phyloP scores from a whole-genome alignment of 768 basidiomycete genomes.

The Boletus sp. region DNA sequence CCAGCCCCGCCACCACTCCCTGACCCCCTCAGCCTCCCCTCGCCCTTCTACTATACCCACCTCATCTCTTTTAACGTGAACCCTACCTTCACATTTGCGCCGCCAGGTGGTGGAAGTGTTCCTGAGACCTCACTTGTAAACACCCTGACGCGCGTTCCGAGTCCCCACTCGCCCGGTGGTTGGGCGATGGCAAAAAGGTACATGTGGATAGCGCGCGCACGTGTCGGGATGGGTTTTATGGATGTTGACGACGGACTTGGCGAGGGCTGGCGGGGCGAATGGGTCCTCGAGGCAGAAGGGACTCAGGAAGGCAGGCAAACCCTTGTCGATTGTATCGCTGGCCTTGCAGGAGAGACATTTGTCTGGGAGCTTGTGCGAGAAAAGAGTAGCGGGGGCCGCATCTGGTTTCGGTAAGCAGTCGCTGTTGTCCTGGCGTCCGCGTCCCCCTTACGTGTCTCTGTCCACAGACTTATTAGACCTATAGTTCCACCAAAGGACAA shows the following conservation, averaged over 20 bases:
- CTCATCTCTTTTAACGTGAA: constrained; percentile 42
- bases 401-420: constrained; percentile 61
- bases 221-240: constrained; percentile 36
- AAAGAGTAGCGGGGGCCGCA: constrained; percentile 52
- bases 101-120: constrained; percentile 30
- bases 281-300: constrained; percentile 78
- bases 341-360: constrained; percentile 33
- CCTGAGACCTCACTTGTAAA: constrained; percentile 49
- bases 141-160: constrained; percentile 41
- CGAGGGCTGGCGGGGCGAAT: constrained; percentile 72
- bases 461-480: constrained; percentile 22
- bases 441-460: neutral
- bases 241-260: constrained; percentile 43
- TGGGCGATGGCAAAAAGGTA: constrained; percentile 57
- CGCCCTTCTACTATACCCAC: constrained; percentile 75
- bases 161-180: constrained; percentile 59
- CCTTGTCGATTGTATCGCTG: constrained; percentile 51
- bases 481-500: constrained; percentile 20
- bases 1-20: constrained; percentile 48
- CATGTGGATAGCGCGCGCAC: constrained; percentile 61
- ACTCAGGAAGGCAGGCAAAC: constrained; percentile 60
- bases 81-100: constrained; percentile 27
- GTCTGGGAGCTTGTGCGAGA: constrained; percentile 60
- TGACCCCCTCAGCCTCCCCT: constrained; percentile 61
- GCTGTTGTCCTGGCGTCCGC: neutral